Percentiles rank a stretch among this genome's conserved stretches.
phyloP scores from a whole-genome alignment of 345 rosid species.

The Lumnitzera racemosa region DNA sequence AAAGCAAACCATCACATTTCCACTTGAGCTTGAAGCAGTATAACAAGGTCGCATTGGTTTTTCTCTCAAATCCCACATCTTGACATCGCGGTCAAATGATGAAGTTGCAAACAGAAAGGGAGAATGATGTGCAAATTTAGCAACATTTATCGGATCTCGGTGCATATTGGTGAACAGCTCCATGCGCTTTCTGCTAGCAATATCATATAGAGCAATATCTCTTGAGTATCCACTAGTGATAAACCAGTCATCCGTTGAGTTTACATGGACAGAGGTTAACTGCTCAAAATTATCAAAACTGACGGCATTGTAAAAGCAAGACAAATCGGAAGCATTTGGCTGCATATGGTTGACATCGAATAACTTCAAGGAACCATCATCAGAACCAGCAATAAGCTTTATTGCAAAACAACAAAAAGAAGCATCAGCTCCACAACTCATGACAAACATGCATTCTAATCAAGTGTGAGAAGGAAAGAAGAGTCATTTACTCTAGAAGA shows the following conservation, averaged over 20 bases:
- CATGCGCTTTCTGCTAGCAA: slow-evolving; percentile 24
- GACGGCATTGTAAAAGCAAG: slow-evolving; percentile 9
- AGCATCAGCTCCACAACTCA: not conserved
- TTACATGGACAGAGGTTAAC: slow-evolving; percentile 41
- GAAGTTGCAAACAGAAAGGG: slow-evolving; percentile 47
- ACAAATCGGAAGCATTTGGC: slow-evolving; percentile 14
- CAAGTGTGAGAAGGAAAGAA: too few relatives aligned
- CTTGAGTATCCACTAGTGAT: slow-evolving; percentile 43
- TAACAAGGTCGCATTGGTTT: slow-evolving; percentile 33
- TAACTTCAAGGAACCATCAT: slow-evolving; percentile 38
- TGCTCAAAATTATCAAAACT: slow-evolving; percentile 33
- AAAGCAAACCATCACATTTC: slow-evolving; percentile 54
- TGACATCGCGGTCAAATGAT: slow-evolving; percentile 41
- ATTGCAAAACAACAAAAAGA: slow-evolving; percentile 7
- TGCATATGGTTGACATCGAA: slow-evolving; percentile 25
- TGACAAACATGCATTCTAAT: too few relatives aligned
- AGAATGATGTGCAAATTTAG: slow-evolving; percentile 39
- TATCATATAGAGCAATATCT: slow-evolving; percentile 37
- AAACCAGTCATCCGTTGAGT: slow-evolving; percentile 37
- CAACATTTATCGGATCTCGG: slow-evolving; percentile 41
- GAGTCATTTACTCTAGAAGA: too few relatives aligned
- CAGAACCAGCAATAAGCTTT: slow-evolving; percentile 43
- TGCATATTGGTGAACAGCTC: slow-evolving; percentile 36
- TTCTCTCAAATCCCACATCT: slow-evolving; percentile 53
- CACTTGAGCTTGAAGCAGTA: slow-evolving; percentile 39